Evolutionary conservation across 139 green algal species (phyloP).

Genomic region (Desmodesmus armatus): DNA sequence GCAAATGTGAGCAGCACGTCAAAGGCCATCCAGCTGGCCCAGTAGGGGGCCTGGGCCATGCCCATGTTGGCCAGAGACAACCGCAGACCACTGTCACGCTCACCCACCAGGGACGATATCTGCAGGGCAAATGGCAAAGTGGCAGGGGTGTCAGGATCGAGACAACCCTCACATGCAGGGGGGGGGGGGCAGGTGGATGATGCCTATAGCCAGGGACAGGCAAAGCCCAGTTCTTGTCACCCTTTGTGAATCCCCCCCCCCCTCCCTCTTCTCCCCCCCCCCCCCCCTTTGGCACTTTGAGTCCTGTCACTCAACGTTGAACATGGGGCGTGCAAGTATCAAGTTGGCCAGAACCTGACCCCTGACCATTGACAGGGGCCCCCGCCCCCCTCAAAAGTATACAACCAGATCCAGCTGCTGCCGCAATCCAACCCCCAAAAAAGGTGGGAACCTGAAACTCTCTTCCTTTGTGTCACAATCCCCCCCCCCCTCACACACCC

Average conservation of each 20-base stretch:
- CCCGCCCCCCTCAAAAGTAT: too few species aligned
- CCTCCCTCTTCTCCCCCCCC: neutral
- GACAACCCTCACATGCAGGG: too few species aligned
- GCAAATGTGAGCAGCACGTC: constrained; percentile 65
- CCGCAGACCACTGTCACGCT: constrained; percentile 79
- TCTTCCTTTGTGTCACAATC: neutral
- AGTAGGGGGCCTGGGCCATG: constrained; percentile 90
- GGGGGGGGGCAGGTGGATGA: too few species aligned
- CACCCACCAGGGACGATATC: constrained; percentile 76
- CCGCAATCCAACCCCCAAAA: too few species aligned
- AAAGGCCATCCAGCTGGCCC: constrained; percentile 83
- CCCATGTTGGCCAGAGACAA: constrained; percentile 91
- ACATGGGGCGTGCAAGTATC: neutral
- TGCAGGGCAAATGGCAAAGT: constrained; percentile 49
- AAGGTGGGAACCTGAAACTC: too few species aligned
- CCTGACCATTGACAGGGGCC: too few species aligned
- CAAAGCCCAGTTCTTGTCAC: neutral
- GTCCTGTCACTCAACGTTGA: too few species aligned
- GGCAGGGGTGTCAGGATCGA: too few species aligned
- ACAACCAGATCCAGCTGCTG: too few species aligned
- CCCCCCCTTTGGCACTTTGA: neutral
- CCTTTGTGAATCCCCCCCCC: neutral
- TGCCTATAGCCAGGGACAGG: too few species aligned
- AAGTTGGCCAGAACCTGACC: neutral
- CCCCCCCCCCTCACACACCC: neutral